Percentiles rank a stretch among this genome's conserved stretches.
Conservation (phyloP, 768 basidiomycete species). For the Mrakia frigida region DNA sequence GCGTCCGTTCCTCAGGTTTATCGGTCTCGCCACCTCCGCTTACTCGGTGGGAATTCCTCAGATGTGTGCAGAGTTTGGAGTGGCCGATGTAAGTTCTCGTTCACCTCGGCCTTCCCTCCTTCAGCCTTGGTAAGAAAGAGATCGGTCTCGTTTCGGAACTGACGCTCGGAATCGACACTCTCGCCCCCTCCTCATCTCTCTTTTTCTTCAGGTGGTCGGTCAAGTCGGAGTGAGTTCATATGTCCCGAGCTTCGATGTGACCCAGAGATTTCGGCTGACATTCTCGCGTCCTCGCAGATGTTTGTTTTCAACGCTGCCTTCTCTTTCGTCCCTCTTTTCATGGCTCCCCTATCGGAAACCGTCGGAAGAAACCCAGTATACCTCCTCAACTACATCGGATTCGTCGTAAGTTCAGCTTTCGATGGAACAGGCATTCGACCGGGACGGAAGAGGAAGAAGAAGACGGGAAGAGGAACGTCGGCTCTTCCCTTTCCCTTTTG, state of each 20-base stretch:
- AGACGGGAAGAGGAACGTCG: no score
- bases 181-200: neutral
- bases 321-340: slow-evolving; percentile 22
- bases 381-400: slow-evolving; percentile 14
- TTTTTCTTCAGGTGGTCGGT: slow-evolving; percentile 17
- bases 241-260: no score
- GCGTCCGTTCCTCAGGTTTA: neutral
- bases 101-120: neutral
- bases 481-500: neutral
- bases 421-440: no score
- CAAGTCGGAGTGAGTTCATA: slow-evolving; percentile 25
- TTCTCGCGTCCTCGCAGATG: neutral
- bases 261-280: no score
- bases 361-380: slow-evolving; percentile 30
- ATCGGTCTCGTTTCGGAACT: neutral
- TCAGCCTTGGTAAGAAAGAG: no score
- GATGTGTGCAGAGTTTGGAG: slow-evolving; percentile 22
- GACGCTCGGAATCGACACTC: no score
- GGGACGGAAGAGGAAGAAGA: no score
- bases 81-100: neutral
- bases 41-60: slow-evolving; percentile 26
- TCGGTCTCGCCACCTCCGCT: slow-evolving; percentile 25
- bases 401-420: slow-evolving; percentile 5
- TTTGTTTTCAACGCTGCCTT: slow-evolving; percentile 30
- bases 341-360: slow-evolving; percentile 18